Base-by-base conservation (phyloP, 2,329 filamentous ascomycete genomes). In the Capronia coronata region DNA sequence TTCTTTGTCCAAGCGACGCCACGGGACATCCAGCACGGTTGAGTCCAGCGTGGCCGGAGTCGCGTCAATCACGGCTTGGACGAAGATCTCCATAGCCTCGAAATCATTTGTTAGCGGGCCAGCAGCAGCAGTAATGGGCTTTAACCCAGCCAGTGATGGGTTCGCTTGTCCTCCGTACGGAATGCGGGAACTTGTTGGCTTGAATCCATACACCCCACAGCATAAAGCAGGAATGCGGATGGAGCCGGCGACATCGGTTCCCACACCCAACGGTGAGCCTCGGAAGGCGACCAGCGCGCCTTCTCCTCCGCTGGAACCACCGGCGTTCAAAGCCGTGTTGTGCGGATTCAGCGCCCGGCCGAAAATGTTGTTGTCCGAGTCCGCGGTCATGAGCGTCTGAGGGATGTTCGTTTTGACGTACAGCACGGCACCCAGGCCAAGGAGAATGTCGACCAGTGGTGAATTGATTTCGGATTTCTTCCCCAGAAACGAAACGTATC, bases 341-440 rank as follows among this genome's bases (percentile, higher is more conserved):
- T 62, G 59, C 1, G 71, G 71, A 49, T 72, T 73, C 16, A 68
- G 51, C 1, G 66, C 68, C 9, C 68, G 61, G 2, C 70, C 68
- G 34, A 71, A 69, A 10, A 73, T 59, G 56, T 72, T 70, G 47
- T 72, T 72, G 10, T 67, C 52, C 1, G 65, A 67, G 27, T 71
- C 68, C 11, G 59, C 60, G 1, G 64, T 64, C 71, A 76, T 73
- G 55, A 79, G 68, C 0, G 74, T 77, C 52, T 76, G 73, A 2
- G 77, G 75, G 1, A 79, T 63, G 51, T 78, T 78, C 2, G 76
- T 79, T 61, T 79, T 77, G 61, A 78, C 69, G 48, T 51, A 57
- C 29, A 51, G 46, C 2, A 60, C 54, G 1, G 75, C 75, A 3
- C 75, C 75, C 3, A 68, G 64, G 11, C 60, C 59, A 2, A 74